Evolutionary conservation across 2,329 filamentous ascomycete genomes (phyloP), one percentile per base, ranked within the genome.

Genomic region (Whalleya microplaca): DNA sequence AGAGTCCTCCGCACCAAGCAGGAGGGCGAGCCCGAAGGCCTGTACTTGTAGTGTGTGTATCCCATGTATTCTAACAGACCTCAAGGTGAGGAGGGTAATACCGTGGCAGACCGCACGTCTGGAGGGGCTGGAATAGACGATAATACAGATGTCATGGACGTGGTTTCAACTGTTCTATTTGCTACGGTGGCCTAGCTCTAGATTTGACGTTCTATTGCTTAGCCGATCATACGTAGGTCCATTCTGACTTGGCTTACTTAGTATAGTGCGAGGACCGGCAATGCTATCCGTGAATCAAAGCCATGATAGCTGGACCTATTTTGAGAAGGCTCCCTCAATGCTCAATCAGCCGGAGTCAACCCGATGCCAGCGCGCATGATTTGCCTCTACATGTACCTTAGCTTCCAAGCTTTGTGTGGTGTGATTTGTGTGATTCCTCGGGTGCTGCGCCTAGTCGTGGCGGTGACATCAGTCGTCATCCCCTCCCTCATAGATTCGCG

Each of bases 1-100:
- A 88, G 92, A 64, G 96, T 99, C 61, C 83, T 99, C 75, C 96
- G 96, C 80, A 99, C 96, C 48, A 99, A 99, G 88, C 95, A 90
- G 71, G 95, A 99, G 80, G 94, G 94, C 66, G 96, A 98, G 78
- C 95, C 96, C 0, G 95, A 99, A 80, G 95, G 95, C 67, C 79
- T 99, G 84, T 99, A 99, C 80, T 87, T 99, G 89, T 99, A 97
- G 72, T 63, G 41, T 50, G 51, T 47, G 41, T 53, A 53, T 48
- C 21, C 48, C 53, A 40, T 56, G 54, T 59, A 59, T 59, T 59
- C 49, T 60, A 58, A 32, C 32, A 41, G 41, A 44, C 14, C n/a
- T 32, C n/a, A 45, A 27, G 52, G 23, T 16, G 23, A 9, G 44
- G 48, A 29, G 23, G n/a, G 20, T 8, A 14, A 41, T 37, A n/a